Base-by-base conservation (phyloP, 805 yeast genomes). In the Clavispora santaluciae region DNA sequence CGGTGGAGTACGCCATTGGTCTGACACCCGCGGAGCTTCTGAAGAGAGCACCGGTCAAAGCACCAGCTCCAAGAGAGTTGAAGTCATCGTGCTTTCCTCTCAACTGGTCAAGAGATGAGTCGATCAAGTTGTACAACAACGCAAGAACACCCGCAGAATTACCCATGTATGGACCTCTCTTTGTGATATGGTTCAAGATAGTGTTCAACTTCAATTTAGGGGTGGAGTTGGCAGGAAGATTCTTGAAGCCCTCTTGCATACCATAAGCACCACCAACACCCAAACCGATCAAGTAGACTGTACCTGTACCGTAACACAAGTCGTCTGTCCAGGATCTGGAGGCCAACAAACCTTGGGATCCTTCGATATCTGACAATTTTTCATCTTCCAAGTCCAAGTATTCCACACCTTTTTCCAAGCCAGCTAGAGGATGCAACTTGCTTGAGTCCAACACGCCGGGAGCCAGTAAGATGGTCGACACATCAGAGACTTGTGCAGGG, bases 311-410 rank as follows among this genome's bases (percentile, higher is more conserved):
- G 65, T 93, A 93, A 76, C 97, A 89, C 50, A 93, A 75, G 68
- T 93, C 98, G 63, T 93, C 99, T 12, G 89, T 78, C 95, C 96
- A 93, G 54, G 95, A 95, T 69, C 97, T 82, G n/a, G 95, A 85
- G 21, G 99, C 96, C 48, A 93, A 76, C 44, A 91, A 61, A 43
- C 96, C 95, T 58, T 86, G 88, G 1, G 95, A 79, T 29, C 96
- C 96, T 56, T 88, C 95, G 55, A 86, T 64, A n/a, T 76, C 65
- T 35, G 80, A 76, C 46, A 89, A 68, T 48, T 79, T 73, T 53
- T 75, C 78, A 50, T 89, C 96, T 55, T 91, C 97, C 47, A 93
- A 72, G 53, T 91, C 96, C 51, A 93, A 68, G 60, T 81, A 91
- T 63, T 93, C 97, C 38, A 93, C 78, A 41, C 89, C 95, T 56